phyloP scores from a whole-genome alignment of 108 stramenopile genomes.

The Skeletonema tropicum region DNA sequence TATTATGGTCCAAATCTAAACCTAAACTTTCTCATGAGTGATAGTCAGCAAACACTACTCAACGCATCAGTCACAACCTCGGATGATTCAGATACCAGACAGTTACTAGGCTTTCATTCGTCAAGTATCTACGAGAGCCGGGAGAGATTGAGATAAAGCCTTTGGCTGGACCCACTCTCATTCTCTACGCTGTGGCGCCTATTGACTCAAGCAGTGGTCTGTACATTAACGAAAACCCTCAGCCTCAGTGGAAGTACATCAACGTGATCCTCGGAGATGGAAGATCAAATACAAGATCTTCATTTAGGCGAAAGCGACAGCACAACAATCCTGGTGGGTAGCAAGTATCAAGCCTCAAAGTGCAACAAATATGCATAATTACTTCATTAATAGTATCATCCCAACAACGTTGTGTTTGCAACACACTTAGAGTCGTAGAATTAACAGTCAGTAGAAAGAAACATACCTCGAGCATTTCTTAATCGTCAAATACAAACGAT shows the following conservation, averaged over 20 bases:
- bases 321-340: neutral
- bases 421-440: neutral
- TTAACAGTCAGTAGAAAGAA: neutral
- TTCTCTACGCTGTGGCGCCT: constrained; percentile 42
- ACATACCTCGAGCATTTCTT: neutral
- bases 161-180: constrained; percentile 22
- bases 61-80: constrained; percentile 18
- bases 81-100: neutral
- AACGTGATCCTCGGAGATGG: constrained; percentile 14
- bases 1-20: constrained; percentile 31
- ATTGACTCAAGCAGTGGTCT: constrained; percentile 16
- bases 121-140: constrained; percentile 35
- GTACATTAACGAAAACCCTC: constrained; percentile 38
- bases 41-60: constrained; percentile 30
- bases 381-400: neutral
- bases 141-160: constrained; percentile 40
- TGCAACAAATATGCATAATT: neutral
- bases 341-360: neutral
- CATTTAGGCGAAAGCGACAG: neutral
- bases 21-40: constrained; percentile 11
- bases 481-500: constrained; percentile 62
- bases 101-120: constrained; percentile 22
- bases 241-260: constrained; percentile 26
- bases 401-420: too few species aligned
- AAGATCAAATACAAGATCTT: neutral